Evolutionary conservation across 805 yeast species (phyloP), one percentile per base, ranked within the genome.

Genomic region (Kazachstania taianensis): DNA sequence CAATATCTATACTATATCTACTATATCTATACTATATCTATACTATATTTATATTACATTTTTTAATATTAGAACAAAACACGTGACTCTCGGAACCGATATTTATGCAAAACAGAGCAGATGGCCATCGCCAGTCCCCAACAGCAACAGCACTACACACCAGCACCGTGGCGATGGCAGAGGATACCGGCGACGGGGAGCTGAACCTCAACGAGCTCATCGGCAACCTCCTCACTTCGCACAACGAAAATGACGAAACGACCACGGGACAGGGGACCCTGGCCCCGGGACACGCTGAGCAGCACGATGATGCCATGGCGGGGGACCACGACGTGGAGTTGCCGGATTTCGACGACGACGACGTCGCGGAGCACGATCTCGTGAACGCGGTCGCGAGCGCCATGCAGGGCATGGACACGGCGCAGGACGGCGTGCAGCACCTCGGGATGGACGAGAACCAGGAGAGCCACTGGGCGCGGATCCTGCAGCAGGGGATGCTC

Each of bases 361-460:
- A 57, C 28, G 56, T 48, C 20, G 28, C 20, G 7, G 37, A 34
- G 5, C 38, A 36, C 19, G 65, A 61, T 41, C 40, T 64, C 19
- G 67, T 59, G 15, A 56, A 61, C 15, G 64, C 59, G 13, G 68
- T 63, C 3, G 61, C 63, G 14, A 61, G 54, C 41, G 69, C 69
- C 2, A 62, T 64, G 22, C 52, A 55, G 10, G 46, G 47, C 25
- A 27, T 35, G 27, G 39, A 20, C 18, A 28, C 15, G 8, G 20
- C 9, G 16, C 20, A 27, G 13, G 4, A 23, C 14, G 25, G 25
- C 12, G n/a, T n/a, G n/a, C 22, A 16, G 5, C 22, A 33, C 14
- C 23, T 17, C 5, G 37, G 18, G 24, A 16, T 13, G 12, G 13
- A 15, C 17, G 42, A 41, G 19, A 52, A 50, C 35, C 50, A 50